phyloP scores from a whole-genome alignment of 768 basidiomycete species.

The Russula sp. region DNA sequence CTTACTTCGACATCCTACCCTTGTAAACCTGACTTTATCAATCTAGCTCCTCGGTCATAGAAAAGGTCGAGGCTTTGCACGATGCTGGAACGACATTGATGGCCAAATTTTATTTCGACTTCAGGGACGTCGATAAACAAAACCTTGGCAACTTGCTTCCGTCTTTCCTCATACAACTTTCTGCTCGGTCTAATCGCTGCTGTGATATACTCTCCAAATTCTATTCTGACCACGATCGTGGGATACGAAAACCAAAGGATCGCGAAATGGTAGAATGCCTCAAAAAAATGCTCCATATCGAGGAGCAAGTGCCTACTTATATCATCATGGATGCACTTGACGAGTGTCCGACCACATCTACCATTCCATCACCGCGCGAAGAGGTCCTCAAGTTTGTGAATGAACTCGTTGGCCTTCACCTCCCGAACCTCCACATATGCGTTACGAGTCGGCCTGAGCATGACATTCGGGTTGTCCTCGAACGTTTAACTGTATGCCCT shows the following conservation, averaged over 20 bases:
- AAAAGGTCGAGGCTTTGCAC: background rate
- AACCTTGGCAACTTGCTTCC: background rate
- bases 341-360: background rate
- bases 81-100: background rate
- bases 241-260: background rate
- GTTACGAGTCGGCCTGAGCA: slow-evolving; percentile 14
- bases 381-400: slow-evolving; percentile 4
- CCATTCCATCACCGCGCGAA: background rate
- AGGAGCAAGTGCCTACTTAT: background rate
- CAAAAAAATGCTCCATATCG: too few relatives aligned
- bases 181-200: background rate
- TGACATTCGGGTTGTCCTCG: slow-evolving; percentile 4
- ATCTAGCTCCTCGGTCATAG: background rate
- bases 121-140: slow-evolving; percentile 11
- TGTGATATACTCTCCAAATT: background rate
- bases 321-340: slow-evolving; percentile 4
- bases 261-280: too few relatives aligned
- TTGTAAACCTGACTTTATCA: background rate
- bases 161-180: background rate
- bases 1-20: background rate
- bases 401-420: slow-evolving; percentile 2
- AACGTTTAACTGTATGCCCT: background rate
- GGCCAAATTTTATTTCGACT: slow-evolving; percentile 13
- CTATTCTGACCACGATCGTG: background rate
- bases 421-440: slow-evolving; percentile 2